Evolutionary conservation across 106 monocot species (phyloP), one percentile per base, ranked within the genome.

Genomic region (Agapanthus africanus): DNA sequence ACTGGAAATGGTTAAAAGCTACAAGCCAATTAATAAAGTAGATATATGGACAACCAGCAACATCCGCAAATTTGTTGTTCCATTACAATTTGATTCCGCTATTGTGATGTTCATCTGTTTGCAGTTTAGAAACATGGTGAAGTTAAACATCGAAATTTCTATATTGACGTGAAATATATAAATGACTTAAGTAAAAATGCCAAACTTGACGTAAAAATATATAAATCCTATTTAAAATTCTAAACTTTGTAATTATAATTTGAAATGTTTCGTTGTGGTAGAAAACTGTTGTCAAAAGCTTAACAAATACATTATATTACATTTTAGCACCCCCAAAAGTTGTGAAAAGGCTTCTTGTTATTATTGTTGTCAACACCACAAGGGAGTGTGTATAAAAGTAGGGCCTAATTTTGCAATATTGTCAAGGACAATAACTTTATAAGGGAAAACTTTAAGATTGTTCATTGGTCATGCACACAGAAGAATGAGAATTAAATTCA

Each of bases 41-140:
- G 25, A 36, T 6, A 23, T 31, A 65, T 40, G 39, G 23, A 40
- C n/a, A n/a, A n/a, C n/a, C n/a, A n/a, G n/a, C n/a, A n/a, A n/a
- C n/a, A n/a, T n/a, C n/a, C n/a, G n/a, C n/a, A n/a, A n/a, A n/a
- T n/a, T n/a, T n/a, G n/a, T n/a, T n/a, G n/a, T n/a, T n/a, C n/a
- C n/a, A 16, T 6, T 40, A 40, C 10, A 25, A 26, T 65, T 11
- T 11, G 0, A 61, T 10, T n/a, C 36, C 4, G 32, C 32, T 36
- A 62, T n/a, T 62, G n/a, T 62, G 36, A 36, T 62, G n/a, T 18
- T 63, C 37, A 63, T 21, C 37, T 63, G 16, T 31, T 59, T 30
- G 59, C 32, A 31, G 30, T 59, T 59, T 15, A 31, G 13, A 33
- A 59, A 31, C 23, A 25, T 16, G 30, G 6, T 31, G 14, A 59